Percentiles rank a stretch among this genome's conserved stretches.
These are phyloP conservation scores for Cyberlindnera suaveolens DNA, from an alignment of 805 yeast genomes.

Conservation along the genomic window DNA sequence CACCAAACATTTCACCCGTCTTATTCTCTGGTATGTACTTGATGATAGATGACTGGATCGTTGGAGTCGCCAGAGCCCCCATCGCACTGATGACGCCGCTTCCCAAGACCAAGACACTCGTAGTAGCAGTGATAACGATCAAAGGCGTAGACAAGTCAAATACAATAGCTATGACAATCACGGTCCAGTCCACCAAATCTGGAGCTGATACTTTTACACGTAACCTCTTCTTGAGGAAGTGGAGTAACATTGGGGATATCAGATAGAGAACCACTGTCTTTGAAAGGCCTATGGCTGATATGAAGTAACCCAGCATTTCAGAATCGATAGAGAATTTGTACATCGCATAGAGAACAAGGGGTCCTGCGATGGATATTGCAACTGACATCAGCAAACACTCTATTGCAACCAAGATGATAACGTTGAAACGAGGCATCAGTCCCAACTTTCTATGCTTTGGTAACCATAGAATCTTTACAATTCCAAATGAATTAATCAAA, in stretches of 20 bases:
- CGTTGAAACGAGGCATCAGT: conserved; percentile 36
- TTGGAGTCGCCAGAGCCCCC: conserved; percentile 49
- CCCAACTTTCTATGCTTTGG: conserved; percentile 32
- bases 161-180: conserved; percentile 26
- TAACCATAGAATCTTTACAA: conserved; percentile 50
- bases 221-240: conserved; percentile 30
- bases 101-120: conserved; percentile 25
- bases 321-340: conserved; percentile 49
- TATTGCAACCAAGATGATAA: conserved; percentile 40
- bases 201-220: conserved; percentile 33
- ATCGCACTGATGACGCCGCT: conserved; percentile 37
- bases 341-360: conserved; percentile 46
- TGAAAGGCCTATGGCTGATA: conserved; percentile 45
- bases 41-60: conserved; percentile 50
- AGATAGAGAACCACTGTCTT: conserved; percentile 44
- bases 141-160: conserved; percentile 35
- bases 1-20: conserved; percentile 72
- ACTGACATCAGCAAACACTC: conserved; percentile 39
- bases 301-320: conserved; percentile 46
- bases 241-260: conserved; percentile 44
- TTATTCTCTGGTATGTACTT: conserved; percentile 55
- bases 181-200: conserved; percentile 45
- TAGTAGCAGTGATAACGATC: conserved; percentile 27
- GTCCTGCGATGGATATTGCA: conserved; percentile 35
- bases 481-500: conserved; percentile 22